Evolutionary conservation across 768 basidiomycete species (phyloP), one percentile per base, ranked within the genome.

Genomic region (Sporobolomyces roseus): DNA sequence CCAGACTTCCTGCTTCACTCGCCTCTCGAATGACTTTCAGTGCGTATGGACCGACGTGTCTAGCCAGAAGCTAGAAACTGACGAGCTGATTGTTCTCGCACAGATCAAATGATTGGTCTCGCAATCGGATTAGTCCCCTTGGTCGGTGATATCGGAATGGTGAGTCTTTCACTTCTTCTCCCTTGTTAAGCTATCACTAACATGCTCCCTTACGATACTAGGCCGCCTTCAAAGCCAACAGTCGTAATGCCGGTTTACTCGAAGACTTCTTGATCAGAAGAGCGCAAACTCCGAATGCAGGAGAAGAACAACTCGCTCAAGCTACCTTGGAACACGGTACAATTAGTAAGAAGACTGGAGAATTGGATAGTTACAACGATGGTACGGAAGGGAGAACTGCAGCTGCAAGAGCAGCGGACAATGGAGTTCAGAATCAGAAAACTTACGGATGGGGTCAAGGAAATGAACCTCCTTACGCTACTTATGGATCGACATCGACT

Each of bases 221-320:
- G 56, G 70, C 70, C 13, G 78, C 84, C 4, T 94, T 81, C 82
- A 93, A 92, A 77, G 86, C 91, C 25, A 97, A 97, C 78, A 88
- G 87, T 21, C 83, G 93, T 68, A 96, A 97, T 84, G 63, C 63
- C 2, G 66, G 63, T 8, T 80, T 96, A 54, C 81, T 97, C 53
- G 91, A 93, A 76, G 90, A 92, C 77, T 92, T 85, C 78, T 79
- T 96, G 48, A 45, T 72, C 30, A 50, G 50, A 4, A 66, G 71
- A 30, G 62, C 71, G 13, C 46, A 19, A 41, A 5, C 25, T 51
- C 6, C 17, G 17, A 14, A 10, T 6, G 48, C 43, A 4, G 17
- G 38, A 1, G 68, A 69, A 29, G 68, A 69, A 32, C 50, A 19
- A 6, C 45, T 63, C 12, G 68, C 63, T 4, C 35, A 49, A 32